These are phyloP conservation scores for Rhizopus arrhizus DNA, from an alignment of 371 early-diverging fungal genomes.

Conservation along the genomic window DNA sequence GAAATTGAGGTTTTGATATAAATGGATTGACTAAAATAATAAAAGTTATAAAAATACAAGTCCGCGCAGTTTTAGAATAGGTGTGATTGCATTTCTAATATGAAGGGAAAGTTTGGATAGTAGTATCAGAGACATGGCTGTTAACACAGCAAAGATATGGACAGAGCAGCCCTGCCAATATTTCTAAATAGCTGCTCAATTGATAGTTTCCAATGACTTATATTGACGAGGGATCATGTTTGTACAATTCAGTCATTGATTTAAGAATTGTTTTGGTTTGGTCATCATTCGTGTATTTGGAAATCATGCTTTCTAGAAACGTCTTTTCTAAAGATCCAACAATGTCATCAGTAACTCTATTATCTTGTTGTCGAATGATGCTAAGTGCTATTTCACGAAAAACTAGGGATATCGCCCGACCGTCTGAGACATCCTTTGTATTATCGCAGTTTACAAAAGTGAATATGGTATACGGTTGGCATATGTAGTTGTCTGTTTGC, in stretches of 20 bases:
- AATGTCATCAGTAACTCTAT: constrained; percentile 2
- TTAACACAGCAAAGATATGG: constrained; percentile 4
- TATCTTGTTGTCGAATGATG: neutral
- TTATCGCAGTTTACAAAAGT: constrained; percentile 3
- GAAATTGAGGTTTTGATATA: no score
- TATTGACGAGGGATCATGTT: neutral
- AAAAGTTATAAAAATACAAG: constrained; percentile 1
- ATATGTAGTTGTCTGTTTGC: neutral
- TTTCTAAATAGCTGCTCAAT: constrained; percentile 4
- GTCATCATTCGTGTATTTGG: neutral
- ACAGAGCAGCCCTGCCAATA: constrained; percentile 3
- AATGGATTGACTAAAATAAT: no score
- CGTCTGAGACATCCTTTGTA: neutral
- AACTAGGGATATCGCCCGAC: neutral
- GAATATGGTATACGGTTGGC: constrained; percentile 8
- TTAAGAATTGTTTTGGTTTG: no score
- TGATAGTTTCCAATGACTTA: constrained; percentile 5
- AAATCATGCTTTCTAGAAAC: constrained; percentile 9
- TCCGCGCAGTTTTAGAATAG: constrained; percentile 1
- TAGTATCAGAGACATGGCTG: constrained; percentile 4
- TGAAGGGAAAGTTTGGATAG: neutral
- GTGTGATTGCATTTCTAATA: neutral
- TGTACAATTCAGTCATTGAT: neutral
- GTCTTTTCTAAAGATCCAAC: constrained; percentile 9
- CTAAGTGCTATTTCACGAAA: neutral